phyloP scores from a whole-genome alignment of 192 early-diverging fungal genomes.

The Coemansia sp. region DNA sequence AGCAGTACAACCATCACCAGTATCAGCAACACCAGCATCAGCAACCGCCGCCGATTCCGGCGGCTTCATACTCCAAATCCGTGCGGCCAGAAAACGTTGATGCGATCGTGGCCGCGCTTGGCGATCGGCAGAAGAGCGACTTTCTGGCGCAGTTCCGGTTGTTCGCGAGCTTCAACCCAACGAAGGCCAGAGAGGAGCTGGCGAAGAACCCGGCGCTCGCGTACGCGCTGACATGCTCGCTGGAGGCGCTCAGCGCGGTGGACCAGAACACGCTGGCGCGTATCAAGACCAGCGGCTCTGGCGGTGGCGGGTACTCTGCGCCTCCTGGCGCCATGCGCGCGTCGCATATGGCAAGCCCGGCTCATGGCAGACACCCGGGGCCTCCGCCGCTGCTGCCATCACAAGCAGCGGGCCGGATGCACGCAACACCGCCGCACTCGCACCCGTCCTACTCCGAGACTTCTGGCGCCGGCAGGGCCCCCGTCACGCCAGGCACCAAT shows the following conservation, averaged over 20 bases:
- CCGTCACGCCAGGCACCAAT: background rate
- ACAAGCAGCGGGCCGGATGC: background rate
- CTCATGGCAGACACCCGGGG: slow-evolving; percentile 5
- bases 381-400: background rate
- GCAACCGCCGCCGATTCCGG: background rate
- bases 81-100: slow-evolving; percentile 13
- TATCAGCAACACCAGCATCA: too few species aligned
- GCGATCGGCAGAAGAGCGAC: slow-evolving; percentile 11
- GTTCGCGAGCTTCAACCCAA: slow-evolving; percentile 27
- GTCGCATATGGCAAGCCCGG: background rate
- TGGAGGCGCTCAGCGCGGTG: slow-evolving; percentile 22
- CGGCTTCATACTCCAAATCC: slow-evolving; percentile 2
- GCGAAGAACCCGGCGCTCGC: slow-evolving; percentile 37
- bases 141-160: slow-evolving; percentile 34
- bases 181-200: slow-evolving; percentile 34
- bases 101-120: slow-evolving; percentile 13
- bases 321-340: background rate
- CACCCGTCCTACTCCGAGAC: background rate
- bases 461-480: background rate
- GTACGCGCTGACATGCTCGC: slow-evolving; percentile 14
- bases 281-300: background rate
- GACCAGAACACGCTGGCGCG: slow-evolving; percentile 14
- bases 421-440: background rate
- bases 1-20: too few species aligned
- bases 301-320: background rate